Evolutionary conservation across 1,284 basidiomycete species (phyloP), one percentile per base, ranked within the genome.

Genomic region (Leccinum subspadiceum): DNA sequence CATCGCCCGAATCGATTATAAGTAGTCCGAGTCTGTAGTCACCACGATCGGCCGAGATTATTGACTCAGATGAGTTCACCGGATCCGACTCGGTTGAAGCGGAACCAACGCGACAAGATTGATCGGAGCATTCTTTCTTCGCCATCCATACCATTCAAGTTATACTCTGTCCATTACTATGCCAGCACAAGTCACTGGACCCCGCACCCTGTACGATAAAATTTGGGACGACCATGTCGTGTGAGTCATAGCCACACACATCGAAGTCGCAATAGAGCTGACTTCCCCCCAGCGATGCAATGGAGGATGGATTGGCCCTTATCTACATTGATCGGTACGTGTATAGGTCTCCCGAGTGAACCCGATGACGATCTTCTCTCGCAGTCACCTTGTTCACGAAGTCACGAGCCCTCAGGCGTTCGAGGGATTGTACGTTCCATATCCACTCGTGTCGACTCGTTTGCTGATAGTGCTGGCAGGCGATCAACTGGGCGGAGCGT

Each of bases 361-460:
- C 13, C 15, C 24, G 10, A 29, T 54, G 15, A 57, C 17, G 55
- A 64, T 17, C 56, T 56, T 5, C 26, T 29, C 26, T 29, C 26
- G 26, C 26, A 29, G 26, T 29, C 95, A 98, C 75, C 85, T 98
- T 59, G 91, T 96, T 15, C 95, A 97, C 71, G 95, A 97, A 81
- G 95, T 98, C 56, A 97, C 96, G 17, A 95, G 92, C 64, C 95
- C 95, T 35, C 96, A 98, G 75, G 95, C 95, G 1, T 98, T 98
- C 68, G 95, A 97, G 76, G 95, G 95, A 72, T 80, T 98, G 85
- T 89, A 67, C 72, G 89, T 82, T 53, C 50, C 8, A 5, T 53
- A 44, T 60, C 39, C 13, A 37, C 5, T 54, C 53, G 24, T 44
- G 17, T 39, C 44, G 20, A 33, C 52, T 35, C 54, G 7, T 60